Evolutionary conservation across 2,329 filamentous ascomycete genomes (phyloP).

Genomic region (Cladophialophora psammophila): DNA sequence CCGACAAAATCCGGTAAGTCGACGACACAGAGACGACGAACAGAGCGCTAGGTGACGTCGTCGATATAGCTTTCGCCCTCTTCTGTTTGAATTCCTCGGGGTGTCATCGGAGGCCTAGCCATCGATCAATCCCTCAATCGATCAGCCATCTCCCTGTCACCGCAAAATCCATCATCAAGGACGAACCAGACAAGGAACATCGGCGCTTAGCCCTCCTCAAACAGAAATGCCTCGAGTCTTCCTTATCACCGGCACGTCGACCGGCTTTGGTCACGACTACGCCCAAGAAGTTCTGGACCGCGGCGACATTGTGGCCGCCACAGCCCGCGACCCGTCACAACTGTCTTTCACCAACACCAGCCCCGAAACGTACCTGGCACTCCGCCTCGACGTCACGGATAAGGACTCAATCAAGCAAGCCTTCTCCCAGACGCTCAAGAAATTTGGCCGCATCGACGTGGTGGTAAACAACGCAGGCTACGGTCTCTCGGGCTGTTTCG

Average conservation of each 20-base stretch:
- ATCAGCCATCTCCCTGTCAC: not conserved
- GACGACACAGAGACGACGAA: not conserved
- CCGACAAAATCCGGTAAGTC: not conserved
- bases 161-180: not conserved
- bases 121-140: not conserved
- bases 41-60: not conserved
- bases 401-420: slow-evolving; percentile 53
- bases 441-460: slow-evolving; percentile 65
- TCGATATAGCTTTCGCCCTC: not conserved
- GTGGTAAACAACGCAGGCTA: slow-evolving; percentile 70
- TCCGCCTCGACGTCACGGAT: slow-evolving; percentile 62
- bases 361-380: slow-evolving; percentile 54
- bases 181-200: not conserved
- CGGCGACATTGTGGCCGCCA: slow-evolving; percentile 54
- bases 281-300: slow-evolving; percentile 48
- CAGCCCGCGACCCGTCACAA: slow-evolving; percentile 47
- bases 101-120: not conserved
- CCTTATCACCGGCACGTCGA: slow-evolving; percentile 56
- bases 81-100: not conserved
- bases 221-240: slow-evolving; percentile 38
- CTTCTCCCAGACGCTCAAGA: slow-evolving; percentile 51
- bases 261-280: slow-evolving; percentile 52
- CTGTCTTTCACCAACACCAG: slow-evolving; percentile 34
- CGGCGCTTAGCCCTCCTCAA: not conserved
- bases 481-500: slow-evolving; percentile 61